Percentiles rank a stretch among this genome's conserved stretches.
phyloP scores from a whole-genome alignment of 2,329 filamentous ascomycete genomes.

The Fusarium goolgardi region DNA sequence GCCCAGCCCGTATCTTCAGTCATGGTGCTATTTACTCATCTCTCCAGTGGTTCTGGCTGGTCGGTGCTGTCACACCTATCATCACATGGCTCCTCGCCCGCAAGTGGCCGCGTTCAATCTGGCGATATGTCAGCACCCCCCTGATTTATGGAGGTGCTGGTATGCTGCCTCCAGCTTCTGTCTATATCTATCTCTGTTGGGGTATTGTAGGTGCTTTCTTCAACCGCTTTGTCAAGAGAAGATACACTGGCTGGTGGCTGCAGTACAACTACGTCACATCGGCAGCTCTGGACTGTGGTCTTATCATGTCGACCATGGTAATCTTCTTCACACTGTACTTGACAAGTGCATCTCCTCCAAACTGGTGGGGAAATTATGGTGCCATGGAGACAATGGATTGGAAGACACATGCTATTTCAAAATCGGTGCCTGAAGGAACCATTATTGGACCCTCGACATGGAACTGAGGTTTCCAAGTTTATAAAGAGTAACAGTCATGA shows the following conservation, averaged over 20 bases:
- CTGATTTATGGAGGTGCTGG: conserved; percentile 75
- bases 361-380: conserved; percentile 72
- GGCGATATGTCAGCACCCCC: conserved; percentile 75
- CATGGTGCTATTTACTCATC: conserved; percentile 69
- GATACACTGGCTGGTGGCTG: conserved; percentile 78
- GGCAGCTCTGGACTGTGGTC: conserved; percentile 75
- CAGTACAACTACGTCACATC: conserved; percentile 83
- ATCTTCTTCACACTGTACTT: conserved; percentile 77
- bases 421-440: conserved; percentile 55
- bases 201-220: conserved; percentile 74
- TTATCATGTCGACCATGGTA: conserved; percentile 73
- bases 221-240: conserved; percentile 74
- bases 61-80: conserved; percentile 71
- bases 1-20: conserved; percentile 76
- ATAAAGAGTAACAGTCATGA: conserved; percentile 1
- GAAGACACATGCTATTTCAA: conserved; percentile 57
- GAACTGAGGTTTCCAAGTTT: conserved; percentile 49
- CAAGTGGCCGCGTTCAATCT: conserved; percentile 68
- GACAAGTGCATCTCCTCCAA: conserved; percentile 64
- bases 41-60: conserved; percentile 78
- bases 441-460: conserved; percentile 64
- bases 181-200: conserved; percentile 79
- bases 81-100: conserved; percentile 72
- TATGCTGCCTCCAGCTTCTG: conserved; percentile 74
- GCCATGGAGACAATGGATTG: conserved; percentile 62